Conservation (phyloP, 78 protist species). For the Bodo saltans region DNA sequence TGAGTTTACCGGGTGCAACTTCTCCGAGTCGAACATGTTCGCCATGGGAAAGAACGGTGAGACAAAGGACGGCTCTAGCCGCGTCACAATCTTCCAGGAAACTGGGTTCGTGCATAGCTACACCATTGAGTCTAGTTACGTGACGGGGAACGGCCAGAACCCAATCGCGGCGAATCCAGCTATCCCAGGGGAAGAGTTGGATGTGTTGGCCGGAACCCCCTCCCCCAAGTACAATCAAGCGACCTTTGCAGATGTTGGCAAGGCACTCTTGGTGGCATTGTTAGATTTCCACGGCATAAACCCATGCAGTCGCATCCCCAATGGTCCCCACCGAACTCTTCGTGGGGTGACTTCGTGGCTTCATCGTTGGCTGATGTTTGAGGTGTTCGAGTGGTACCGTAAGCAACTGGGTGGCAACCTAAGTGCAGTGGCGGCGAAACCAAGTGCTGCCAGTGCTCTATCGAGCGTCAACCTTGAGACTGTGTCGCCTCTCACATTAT, state of each 20-base stretch:
- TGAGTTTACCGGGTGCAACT: slow-evolving; percentile 33
- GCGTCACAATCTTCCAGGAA: slow-evolving; percentile 4
- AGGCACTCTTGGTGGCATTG: background rate
- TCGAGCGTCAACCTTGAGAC: no score
- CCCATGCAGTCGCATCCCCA: background rate
- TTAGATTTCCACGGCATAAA: background rate
- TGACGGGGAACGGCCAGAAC: background rate
- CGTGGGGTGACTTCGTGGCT: background rate
- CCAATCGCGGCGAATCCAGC: background rate
- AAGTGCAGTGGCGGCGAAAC: no score
- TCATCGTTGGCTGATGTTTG: background rate
- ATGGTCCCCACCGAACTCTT: background rate
- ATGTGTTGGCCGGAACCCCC: background rate
- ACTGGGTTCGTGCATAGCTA: slow-evolving; percentile 9
- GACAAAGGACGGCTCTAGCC: slow-evolving; percentile 2
- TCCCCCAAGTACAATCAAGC: background rate
- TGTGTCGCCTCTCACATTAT: no score
- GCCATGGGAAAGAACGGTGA: background rate
- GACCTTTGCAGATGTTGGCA: background rate
- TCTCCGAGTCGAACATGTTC: background rate
- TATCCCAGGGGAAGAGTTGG: background rate
- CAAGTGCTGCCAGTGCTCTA: no score
- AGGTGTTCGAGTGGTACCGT: background rate
- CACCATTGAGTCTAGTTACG: slow-evolving; percentile 36
- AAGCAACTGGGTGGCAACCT: no score